Conservation (phyloP, 441 rosid species). For the Pelargonium cotyledonis region DNA sequence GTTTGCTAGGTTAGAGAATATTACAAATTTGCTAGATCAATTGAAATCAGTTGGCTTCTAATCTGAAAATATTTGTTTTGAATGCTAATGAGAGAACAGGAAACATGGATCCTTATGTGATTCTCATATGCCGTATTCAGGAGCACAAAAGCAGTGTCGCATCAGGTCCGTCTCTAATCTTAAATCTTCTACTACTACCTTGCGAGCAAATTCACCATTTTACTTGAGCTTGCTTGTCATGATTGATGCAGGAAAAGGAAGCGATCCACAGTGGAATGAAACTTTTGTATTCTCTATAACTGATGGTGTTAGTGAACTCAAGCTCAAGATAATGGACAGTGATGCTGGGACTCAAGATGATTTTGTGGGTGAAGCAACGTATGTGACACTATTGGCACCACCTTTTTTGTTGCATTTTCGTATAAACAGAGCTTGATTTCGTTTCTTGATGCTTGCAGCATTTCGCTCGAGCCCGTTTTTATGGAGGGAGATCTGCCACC, state of each 20-base stretch:
- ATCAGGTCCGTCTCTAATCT: constrained; percentile 38
- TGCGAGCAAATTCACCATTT: too few relatives aligned
- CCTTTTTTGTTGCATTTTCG: background rate
- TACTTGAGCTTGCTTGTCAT: too few relatives aligned
- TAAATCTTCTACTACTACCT: background rate
- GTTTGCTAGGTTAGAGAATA: too few relatives aligned
- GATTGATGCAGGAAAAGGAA: constrained; percentile 40
- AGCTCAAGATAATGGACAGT: constrained; percentile 48
- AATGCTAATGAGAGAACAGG: constrained; percentile 23
- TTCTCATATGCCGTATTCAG: constrained; percentile 56
- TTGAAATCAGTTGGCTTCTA: too few relatives aligned
- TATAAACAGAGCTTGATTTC: background rate
- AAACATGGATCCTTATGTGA: constrained; percentile 60
- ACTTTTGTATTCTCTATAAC: constrained; percentile 56
- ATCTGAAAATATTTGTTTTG: background rate
- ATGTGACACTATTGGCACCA: constrained; percentile 14
- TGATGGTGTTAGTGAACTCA: constrained; percentile 41
- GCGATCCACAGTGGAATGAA: constrained; percentile 73
- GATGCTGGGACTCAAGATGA: constrained; percentile 49
- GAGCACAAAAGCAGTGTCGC: constrained; percentile 65
- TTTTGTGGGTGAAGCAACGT: constrained; percentile 57
- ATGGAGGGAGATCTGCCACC: constrained; percentile 16
- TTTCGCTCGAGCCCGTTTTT: constrained; percentile 19
- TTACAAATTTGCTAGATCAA: too few relatives aligned
- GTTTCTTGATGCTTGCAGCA: constrained; percentile 9